Conservation (phyloP, 192 early-diverging fungal species). For the Pilaira anomala region DNA sequence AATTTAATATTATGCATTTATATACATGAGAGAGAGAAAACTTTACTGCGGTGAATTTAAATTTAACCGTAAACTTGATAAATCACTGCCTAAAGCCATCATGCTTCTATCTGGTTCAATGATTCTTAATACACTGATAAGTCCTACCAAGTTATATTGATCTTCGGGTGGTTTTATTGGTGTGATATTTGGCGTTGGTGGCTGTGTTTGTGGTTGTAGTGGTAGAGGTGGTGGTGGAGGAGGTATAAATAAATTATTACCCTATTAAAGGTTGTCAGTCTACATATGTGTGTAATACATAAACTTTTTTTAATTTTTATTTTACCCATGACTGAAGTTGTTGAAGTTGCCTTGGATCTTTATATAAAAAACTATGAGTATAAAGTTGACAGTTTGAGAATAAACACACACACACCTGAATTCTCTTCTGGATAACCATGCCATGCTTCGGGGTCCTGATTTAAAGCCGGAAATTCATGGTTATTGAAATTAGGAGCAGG, state of each 20-base stretch:
- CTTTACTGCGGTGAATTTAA: slow-evolving; percentile 66
- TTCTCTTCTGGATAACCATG: slow-evolving; percentile 16
- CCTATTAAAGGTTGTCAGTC: background rate
- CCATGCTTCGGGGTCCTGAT: background rate
- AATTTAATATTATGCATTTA: slow-evolving; percentile 18
- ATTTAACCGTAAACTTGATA: slow-evolving; percentile 79
- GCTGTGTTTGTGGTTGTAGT: too few species aligned
- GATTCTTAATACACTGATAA: slow-evolving; percentile 78
- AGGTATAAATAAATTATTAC: background rate
- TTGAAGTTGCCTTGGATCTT: too few species aligned
- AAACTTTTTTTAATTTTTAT: too few species aligned
- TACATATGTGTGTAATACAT: too few species aligned
- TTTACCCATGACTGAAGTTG: too few species aligned
- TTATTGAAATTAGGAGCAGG: slow-evolving; percentile 2
- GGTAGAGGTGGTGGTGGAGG: too few species aligned
- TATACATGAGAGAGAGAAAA: too few species aligned
- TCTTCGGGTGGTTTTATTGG: slow-evolving; percentile 34
- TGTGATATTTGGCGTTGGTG: too few species aligned
- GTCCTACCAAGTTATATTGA: slow-evolving; percentile 77
- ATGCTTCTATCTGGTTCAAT: slow-evolving; percentile 73
- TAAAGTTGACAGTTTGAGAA: slow-evolving; percentile 16
- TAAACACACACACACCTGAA: slow-evolving; percentile 27
- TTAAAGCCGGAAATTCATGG: slow-evolving; percentile 1
- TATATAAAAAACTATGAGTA: background rate
- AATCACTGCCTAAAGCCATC: slow-evolving; percentile 83